Base-by-base conservation (phyloP, 345 rosid genomes). In the Citrus sp. region DNA sequence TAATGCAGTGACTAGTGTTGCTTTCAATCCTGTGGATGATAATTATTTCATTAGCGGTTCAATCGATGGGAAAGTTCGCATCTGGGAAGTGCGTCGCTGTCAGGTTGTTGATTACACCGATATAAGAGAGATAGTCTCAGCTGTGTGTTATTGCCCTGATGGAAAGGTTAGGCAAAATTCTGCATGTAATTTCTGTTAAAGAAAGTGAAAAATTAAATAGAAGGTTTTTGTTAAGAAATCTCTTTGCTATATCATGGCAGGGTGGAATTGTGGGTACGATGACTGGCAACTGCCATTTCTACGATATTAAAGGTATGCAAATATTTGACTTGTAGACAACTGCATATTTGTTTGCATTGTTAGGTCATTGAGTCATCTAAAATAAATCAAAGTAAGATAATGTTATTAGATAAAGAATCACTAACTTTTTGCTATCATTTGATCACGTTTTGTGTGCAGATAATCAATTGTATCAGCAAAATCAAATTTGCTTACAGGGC, bases 181-280 rank as follows among this genome's bases (percentile, higher is more conserved):
- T 67, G 40, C 67, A 37, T 37, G 28, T 51, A 34, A n/a, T 25
- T 34, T 69, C 22, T 66, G 35, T 63, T 49, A 58, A 76, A 40
- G 2, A 21, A 30, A 18, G n/a, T 16, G 56, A 68, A 77, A 42
- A 55, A 37, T 75, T 27, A 22, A 8, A 16, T 32, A 22, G 19
- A 30, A 27, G 22, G 4, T 1, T 34, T 38, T 67, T 71, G 72
- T 78, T 67, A 73, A 80, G 65, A 60, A 35, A 71, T 64, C 38
- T 73, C 38, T 37, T 77, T 69, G 22, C 34, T 82, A 74, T 49
- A 37, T 35, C 34, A 8, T 78, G 82, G 63, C 92, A 93, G 86
- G 89, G 91, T 79, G 96, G 81, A 37, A 84, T 90, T 24, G 91
- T 92, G 67, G 98, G 98, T 78, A 81, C 92, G 19, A 83, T 92